Evolutionary conservation across 23 red algal genomes (phyloP).

Genomic region (Agarophyton chilense): DNA sequence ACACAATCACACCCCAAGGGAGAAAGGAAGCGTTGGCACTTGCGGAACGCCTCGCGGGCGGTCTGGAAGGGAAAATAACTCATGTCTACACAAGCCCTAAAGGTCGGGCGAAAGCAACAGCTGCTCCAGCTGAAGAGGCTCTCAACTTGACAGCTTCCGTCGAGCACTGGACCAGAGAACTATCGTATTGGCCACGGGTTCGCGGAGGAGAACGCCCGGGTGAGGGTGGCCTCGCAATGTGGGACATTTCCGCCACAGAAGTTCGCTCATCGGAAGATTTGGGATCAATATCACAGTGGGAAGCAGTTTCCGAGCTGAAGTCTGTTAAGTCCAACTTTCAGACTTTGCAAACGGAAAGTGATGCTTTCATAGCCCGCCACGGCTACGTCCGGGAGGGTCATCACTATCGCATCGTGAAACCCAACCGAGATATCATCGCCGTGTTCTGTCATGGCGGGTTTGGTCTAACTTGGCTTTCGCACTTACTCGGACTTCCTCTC

Average conservation of each 20-base stretch:
- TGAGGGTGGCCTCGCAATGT: constrained; percentile 84
- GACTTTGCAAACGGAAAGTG: constrained; percentile 46
- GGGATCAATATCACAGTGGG: constrained; percentile 30
- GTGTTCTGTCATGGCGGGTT: constrained; percentile 99
- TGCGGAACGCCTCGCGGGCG: constrained; percentile 66
- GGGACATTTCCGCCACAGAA: constrained; percentile 79
- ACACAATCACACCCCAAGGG: constrained; percentile 83
- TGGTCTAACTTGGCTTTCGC: constrained; percentile 96
- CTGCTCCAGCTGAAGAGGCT: constrained; percentile 66
- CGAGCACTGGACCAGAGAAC: constrained; percentile 96
- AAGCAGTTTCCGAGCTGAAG: constrained; percentile 15
- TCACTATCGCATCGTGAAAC: constrained; percentile 63
- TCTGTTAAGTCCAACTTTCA: constrained; percentile 46
- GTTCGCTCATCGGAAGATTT: constrained; percentile 62
- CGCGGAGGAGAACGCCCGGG: constrained; percentile 38
- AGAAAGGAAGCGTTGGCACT: constrained; percentile 83
- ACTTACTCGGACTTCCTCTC: constrained; percentile 87
- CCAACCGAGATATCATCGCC: constrained; percentile 68
- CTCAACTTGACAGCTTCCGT: constrained; percentile 59
- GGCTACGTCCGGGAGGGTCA: constrained; percentile 83
- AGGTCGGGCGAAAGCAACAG: constrained; percentile 88
- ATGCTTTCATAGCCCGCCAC: constrained; percentile 90
- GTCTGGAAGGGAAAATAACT: constrained; percentile 42
- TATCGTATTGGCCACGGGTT: constrained; percentile 85
- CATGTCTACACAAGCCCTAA: constrained; percentile 91